phyloP scores from a whole-genome alignment of 257 asterid genomes.

The Nicotiana sylvestris region DNA sequence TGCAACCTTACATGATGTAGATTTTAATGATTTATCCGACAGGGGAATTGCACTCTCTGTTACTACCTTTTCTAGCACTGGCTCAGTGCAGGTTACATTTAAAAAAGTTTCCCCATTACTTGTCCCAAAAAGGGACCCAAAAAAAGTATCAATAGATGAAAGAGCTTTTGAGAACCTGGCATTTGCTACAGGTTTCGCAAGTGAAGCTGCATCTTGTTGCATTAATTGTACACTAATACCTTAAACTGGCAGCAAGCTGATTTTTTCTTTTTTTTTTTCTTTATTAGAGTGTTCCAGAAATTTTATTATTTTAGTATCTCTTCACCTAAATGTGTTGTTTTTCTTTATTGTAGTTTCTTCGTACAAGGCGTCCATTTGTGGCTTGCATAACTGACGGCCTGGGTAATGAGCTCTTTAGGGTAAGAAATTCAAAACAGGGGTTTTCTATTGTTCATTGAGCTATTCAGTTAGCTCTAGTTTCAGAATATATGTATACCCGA shows the following conservation, averaged over 20 bases:
- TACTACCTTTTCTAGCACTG: background rate
- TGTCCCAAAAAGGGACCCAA: background rate
- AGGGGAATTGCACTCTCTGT: background rate
- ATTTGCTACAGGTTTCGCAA: background rate
- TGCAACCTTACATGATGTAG: background rate
- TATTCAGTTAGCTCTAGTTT: background rate
- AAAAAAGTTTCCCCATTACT: background rate
- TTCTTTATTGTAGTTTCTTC: constrained; percentile 64
- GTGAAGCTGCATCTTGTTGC: constrained; percentile 8
- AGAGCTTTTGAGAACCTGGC: background rate
- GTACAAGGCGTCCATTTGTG: constrained; percentile 81
- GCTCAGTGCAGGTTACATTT: background rate
- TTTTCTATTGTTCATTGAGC: background rate
- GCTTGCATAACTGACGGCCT: constrained; percentile 71
- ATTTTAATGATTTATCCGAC: background rate
- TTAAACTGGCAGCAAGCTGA: background rate
- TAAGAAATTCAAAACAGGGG: constrained; percentile 24
- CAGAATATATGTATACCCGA: background rate
- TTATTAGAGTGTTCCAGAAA: background rate
- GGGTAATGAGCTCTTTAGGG: constrained; percentile 83
- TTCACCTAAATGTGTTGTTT: background rate
- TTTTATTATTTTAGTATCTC: background rate
- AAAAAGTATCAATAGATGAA: background rate
- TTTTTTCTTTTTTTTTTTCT: background rate
- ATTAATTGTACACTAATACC: background rate